Conservation (phyloP, 495 filamentous ascomycete genomes). For the Lasiosphaeria ovina region DNA sequence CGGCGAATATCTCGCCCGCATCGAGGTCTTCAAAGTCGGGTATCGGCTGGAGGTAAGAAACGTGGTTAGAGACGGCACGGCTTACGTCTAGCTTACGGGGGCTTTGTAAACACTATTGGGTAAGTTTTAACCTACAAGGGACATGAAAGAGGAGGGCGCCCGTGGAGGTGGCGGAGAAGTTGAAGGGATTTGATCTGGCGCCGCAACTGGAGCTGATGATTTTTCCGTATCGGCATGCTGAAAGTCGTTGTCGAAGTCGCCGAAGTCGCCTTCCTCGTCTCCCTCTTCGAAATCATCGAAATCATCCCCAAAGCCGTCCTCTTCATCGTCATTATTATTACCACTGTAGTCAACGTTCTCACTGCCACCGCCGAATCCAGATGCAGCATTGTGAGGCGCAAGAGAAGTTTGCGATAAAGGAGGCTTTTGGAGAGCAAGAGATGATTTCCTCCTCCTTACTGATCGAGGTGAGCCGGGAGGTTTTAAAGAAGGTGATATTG, state of each 20-base stretch:
- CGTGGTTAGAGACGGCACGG: slow-evolving; percentile 1
- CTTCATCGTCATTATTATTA: slow-evolving; percentile 39
- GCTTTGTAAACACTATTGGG: not conserved
- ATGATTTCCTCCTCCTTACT: slow-evolving; percentile 37
- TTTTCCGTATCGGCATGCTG: slow-evolving; percentile 56
- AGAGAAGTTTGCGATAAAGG: slow-evolving; percentile 17
- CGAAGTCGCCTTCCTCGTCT: slow-evolving; percentile 88
- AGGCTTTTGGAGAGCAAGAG: slow-evolving; percentile 19
- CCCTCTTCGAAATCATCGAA: slow-evolving; percentile 97
- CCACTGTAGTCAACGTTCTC: slow-evolving; percentile 8
- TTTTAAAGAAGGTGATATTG: slow-evolving; percentile 36
- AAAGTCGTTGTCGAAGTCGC: slow-evolving; percentile 63
- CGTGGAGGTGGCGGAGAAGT: slow-evolving; percentile 27
- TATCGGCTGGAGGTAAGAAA: slow-evolving; percentile 52
- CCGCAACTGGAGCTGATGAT: slow-evolving; percentile 43
- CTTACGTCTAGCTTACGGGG: slow-evolving; percentile 4
- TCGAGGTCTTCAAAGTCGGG: slow-evolving; percentile 67
- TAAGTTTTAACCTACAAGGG: slow-evolving; percentile 41
- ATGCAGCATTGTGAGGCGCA: slow-evolving; percentile 9
- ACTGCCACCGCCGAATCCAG: not conserved
- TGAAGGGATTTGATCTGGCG: slow-evolving; percentile 39
- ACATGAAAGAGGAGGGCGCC: slow-evolving; percentile 36
- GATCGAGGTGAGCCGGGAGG: slow-evolving; percentile 24
- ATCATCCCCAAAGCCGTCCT: slow-evolving; percentile 73
- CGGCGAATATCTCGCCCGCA: slow-evolving; percentile 48